Evolutionary conservation across 164 flowering plant species (phyloP).

Genomic region (Liriodendron chinense): DNA sequence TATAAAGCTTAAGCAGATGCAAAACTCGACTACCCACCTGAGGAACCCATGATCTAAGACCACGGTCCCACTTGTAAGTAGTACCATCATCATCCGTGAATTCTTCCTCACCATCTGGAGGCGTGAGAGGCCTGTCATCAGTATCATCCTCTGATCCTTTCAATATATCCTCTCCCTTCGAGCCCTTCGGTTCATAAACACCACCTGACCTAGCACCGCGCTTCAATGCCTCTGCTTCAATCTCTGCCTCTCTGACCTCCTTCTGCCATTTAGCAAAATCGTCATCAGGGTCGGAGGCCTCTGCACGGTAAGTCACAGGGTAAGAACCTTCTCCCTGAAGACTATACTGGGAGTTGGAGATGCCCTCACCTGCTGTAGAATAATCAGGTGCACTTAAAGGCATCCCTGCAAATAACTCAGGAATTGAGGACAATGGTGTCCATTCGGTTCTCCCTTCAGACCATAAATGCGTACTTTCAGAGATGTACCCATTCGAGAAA

Average conservation of each 20-base stretch:
- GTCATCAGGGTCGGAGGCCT: conserved; percentile 39
- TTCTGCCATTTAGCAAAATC: conserved; percentile 81
- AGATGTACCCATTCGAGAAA: conserved; percentile 63
- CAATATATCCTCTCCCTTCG: conserved; percentile 13
- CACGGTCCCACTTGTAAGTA: conserved; percentile 79
- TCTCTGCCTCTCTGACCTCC: conserved; percentile 71
- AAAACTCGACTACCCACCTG: conserved; percentile 53
- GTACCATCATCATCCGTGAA: conserved; percentile 99
- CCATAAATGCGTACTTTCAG: conserved; percentile 72
- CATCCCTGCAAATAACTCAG: conserved; percentile 39
- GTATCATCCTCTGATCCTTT: conserved; percentile 26
- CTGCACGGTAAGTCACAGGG: conserved; percentile 26
- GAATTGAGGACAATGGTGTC: conserved; percentile 76
- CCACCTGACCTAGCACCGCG: conserved; percentile 19
- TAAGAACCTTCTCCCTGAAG: conserved; percentile 5
- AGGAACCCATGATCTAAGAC: conserved; percentile 90
- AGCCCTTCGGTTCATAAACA: conserved; percentile 14
- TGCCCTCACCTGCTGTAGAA: conserved; percentile 32
- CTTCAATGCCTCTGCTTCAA: conserved; percentile 41
- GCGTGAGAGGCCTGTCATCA: conserved; percentile 58
- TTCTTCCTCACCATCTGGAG: conserved; percentile 96
- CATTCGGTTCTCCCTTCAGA: conserved; percentile 80
- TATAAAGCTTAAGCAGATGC: background rate
- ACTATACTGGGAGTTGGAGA: background rate
- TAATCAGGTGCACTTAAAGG: conserved; percentile 18